Conservation (phyloP, 768 basidiomycete genomes). For the Tricholoma saponaceum region DNA sequence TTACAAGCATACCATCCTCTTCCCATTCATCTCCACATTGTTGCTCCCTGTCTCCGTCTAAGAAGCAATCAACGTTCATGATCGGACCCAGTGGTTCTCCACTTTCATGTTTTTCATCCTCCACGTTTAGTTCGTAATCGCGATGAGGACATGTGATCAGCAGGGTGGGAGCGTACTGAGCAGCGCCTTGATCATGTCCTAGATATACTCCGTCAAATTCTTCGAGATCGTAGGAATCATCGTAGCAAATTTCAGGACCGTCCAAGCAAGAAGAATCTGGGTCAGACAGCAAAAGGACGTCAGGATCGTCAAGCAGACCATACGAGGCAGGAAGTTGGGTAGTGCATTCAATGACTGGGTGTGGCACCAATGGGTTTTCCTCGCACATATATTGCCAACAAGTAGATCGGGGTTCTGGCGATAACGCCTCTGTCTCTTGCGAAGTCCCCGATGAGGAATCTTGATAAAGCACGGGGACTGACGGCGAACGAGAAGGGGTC, state of each 20-base stretch:
- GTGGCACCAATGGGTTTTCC: neutral
- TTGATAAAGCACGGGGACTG: slow-evolving; percentile 6
- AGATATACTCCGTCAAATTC: slow-evolving; percentile 14
- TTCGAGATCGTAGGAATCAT: slow-evolving; percentile 3
- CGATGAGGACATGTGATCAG: slow-evolving; percentile 13
- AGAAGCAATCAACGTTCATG: neutral
- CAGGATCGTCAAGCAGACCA: slow-evolving; percentile 9
- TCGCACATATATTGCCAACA: neutral
- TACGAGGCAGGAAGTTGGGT: neutral
- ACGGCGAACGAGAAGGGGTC: slow-evolving; percentile 3
- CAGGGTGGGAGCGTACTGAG: slow-evolving; percentile 11
- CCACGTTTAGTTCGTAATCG: slow-evolving; percentile 8
- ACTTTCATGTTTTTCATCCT: slow-evolving; percentile 8
- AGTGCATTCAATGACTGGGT: neutral
- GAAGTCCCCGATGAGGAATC: neutral
- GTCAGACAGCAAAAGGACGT: slow-evolving; percentile 13
- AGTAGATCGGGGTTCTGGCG: neutral
- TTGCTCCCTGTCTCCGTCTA: neutral
- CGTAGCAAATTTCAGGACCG: slow-evolving; percentile 5
- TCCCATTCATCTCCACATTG: neutral
- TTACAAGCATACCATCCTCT: slow-evolving; percentile 7
- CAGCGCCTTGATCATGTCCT: slow-evolving; percentile 3
- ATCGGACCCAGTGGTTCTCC: slow-evolving; percentile 11
- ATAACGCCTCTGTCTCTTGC: neutral
- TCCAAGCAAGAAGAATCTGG: slow-evolving; percentile 1